Base-by-base conservation (phyloP, 179 eudicot genomes). In the Amaranthus tricolor region DNA sequence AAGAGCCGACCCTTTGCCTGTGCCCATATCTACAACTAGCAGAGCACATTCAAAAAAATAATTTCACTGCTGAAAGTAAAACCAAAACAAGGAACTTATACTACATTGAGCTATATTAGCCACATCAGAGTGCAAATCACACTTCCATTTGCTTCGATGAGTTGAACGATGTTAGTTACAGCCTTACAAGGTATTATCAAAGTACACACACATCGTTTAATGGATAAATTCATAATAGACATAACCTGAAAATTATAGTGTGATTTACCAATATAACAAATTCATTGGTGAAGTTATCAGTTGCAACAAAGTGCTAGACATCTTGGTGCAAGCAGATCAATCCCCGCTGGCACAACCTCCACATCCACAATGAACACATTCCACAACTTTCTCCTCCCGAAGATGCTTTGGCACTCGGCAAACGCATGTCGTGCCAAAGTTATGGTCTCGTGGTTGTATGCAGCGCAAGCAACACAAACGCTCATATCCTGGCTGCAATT, bases 341-440 rank as follows among this genome's bases (percentile, higher is more conserved):
- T 93, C 97, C 50, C 98, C 98, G 53, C 98, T 93, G 12, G 98
- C 97, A 83, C 97, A 91, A 48, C 97, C 98, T 59, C 74, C 71
- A 61, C 98, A 93, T 67, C 98, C 96, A 56, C 97, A 93, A 71
- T 90, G 97, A 70, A 92, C 92, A 59, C 98, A 90, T 77, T 93
- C 97, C 48, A 93, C 88, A 24, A 82, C 97, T 85, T 91, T 93
- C 80, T 93, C 98, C 79, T 93, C 98, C 56, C 98, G 80, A 68
- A 93, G 81, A 84, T 93, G 96, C 87, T 90, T 88, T 58, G 98
- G 96, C 52, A 93, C 98, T 75, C 97, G 82, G 75, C 98, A 93
- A 6, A 91, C 97, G 63, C 98, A 93, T 0, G 98, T 93, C 6
- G 98, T 93, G 53, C 89, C 91, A 77, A 88, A 93, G 84, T 91